Evolutionary conservation across 2,329 filamentous ascomycete genomes (phyloP), one percentile per base, ranked within the genome.

Genomic region (Epichloe brachyelytri): DNA sequence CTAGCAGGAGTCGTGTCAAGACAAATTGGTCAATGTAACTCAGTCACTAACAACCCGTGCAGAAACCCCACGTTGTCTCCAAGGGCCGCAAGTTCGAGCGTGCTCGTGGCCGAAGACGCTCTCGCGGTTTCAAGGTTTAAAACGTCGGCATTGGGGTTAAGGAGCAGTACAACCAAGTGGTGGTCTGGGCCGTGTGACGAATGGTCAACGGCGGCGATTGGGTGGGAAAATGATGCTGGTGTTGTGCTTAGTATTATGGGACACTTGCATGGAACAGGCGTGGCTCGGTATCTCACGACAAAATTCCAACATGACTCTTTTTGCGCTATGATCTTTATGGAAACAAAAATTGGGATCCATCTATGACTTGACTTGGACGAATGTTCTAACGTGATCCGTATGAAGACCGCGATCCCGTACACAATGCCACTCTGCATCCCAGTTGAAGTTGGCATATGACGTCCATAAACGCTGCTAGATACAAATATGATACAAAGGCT

Each of bases 31-130:
- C 5, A 14, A 8, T 4, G 2, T 15, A 15, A 6, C 7, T n/a
- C 17, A 8, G 17, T 43, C 14, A 43, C 47, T 44, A 26, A 56
- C 33, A 11, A 19, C 34, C 8, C 12, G 22, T 65, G 55, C 61
- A 93, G 91, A 97, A 96, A 83, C 91, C 91, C 63, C 87, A 95
- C 65, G 82, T 98, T 68, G 82, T 88, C 76, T 95, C 88, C 80
- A 98, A 98, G 87, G 94, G 94, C 69, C 86, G 93, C 77, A 98
- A 98, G 82, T 98, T 98, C 80, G 94, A 98, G 85, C 82, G 83
- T 68, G 93, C 90, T 68, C 90, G 93, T 93, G 94, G 93, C 76
- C 90, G 93, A 77, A 94, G 93, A 85, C 81, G 89, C 73, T 97
- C 90, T 67, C 83, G 87, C 69, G 93, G 94, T 82, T 98, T 98